phyloP scores from a whole-genome alignment of 1,139 yeast genomes.

The Kluyveromyces sp. region DNA sequence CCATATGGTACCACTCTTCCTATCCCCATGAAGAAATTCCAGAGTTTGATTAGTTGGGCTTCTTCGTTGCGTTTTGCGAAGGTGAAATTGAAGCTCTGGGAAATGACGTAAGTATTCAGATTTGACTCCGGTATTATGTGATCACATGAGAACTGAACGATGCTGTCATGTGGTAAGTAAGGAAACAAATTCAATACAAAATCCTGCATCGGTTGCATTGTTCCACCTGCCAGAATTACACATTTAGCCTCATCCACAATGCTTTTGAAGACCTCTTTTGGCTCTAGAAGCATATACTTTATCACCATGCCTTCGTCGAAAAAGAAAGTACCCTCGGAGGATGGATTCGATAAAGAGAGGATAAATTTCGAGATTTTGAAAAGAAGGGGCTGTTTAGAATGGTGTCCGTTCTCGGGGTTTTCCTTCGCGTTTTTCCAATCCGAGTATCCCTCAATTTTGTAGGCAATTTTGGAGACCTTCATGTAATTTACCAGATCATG shows the following conservation, averaged over 20 bases:
- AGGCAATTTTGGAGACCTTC: conserved; percentile 67
- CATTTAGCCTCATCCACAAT: conserved; percentile 62
- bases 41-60: conserved; percentile 46
- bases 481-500: conserved; percentile 62
- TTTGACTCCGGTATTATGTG: conserved; percentile 76
- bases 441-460: conserved; percentile 71
- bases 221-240: conserved; percentile 86
- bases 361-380: conserved; percentile 63
- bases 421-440: conserved; percentile 30
- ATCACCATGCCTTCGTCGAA: conserved; percentile 41
- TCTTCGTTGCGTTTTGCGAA: conserved; percentile 52
- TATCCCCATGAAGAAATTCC: conserved; percentile 42
- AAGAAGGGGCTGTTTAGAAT: conserved; percentile 43
- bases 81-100: conserved; percentile 53
- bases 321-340: conserved; percentile 74
- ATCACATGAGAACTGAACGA: conserved; percentile 64
- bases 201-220: conserved; percentile 87
- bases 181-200: conserved; percentile 64
- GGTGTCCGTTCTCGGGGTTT: conserved; percentile 11
- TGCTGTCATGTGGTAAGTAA: conserved; percentile 37
- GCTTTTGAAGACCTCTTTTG: conserved; percentile 62
- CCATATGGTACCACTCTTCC: conserved; percentile 59
- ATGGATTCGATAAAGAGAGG: conserved; percentile 62
- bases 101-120: conserved; percentile 52
- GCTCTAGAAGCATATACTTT: conserved; percentile 74